A percentile compares a stretch with the other conserved stretches of the same genome.
phyloP scores from a whole-genome alignment of 1,284 basidiomycete species.

The Leucoagaricus sp. region DNA sequence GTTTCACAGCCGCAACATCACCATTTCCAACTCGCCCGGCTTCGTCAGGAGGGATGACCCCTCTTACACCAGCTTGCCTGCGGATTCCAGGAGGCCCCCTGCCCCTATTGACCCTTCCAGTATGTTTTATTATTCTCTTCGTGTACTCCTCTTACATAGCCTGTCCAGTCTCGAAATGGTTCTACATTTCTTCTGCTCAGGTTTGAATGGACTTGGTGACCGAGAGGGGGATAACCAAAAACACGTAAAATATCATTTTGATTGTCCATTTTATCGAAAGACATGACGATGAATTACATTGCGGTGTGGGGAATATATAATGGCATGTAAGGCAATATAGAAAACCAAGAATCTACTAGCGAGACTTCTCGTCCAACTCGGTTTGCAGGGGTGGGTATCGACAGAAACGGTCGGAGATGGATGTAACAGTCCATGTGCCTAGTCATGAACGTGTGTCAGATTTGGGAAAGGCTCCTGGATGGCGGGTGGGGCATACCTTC shows the following conservation, averaged over 20 bases:
- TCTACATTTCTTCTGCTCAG: constrained; percentile 85
- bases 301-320: background rate
- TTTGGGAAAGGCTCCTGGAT: background rate
- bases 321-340: constrained; percentile 3
- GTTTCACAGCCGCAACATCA: constrained; percentile 61
- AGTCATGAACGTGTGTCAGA: constrained; percentile 15
- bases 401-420: constrained; percentile 83
- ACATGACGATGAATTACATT: constrained; percentile 5
- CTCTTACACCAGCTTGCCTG: constrained; percentile 68
- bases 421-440: constrained; percentile 94
- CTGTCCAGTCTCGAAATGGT: constrained; percentile 81
- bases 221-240: background rate
- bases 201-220: constrained; percentile 44
- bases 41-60: constrained; percentile 67
- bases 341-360: background rate
- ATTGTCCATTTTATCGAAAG: background rate
- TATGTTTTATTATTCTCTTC: constrained; percentile 37
- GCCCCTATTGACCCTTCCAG: constrained; percentile 88
- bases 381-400: constrained; percentile 65
- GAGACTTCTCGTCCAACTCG: constrained; percentile 34
- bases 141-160: constrained; percentile 33
- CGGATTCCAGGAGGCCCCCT: constrained; percentile 80
- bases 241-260: constrained; percentile 8
- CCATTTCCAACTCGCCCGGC: constrained; percentile 76
- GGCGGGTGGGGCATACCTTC: constrained; percentile 61